These are phyloP conservation scores for Asterochloris sp. DNA, from an alignment of 139 green algal species.

Conservation along the genomic window DNA sequence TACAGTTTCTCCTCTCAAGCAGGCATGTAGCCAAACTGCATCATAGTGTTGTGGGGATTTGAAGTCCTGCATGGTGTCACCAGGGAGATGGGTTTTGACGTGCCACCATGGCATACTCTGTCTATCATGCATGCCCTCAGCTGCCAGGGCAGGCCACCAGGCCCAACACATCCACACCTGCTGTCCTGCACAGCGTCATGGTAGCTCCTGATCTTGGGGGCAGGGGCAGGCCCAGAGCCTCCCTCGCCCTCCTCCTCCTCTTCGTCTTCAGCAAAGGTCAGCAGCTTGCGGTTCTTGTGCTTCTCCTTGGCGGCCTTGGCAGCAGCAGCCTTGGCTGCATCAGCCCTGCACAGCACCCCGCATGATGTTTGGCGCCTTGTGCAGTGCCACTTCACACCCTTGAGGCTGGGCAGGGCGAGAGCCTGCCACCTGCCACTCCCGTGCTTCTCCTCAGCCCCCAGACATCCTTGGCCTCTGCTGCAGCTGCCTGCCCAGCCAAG, in stretches of 20 bases:
- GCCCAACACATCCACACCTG: conserved; percentile 7
- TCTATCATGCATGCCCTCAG: not conserved
- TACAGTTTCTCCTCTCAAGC: too few relatives aligned
- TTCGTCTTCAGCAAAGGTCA: conserved; percentile 75
- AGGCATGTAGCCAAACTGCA: too few relatives aligned
- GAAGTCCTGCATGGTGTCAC: not conserved
- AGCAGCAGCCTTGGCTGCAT: not conserved
- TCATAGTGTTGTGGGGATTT: not conserved
- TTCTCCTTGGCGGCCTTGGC: conserved; percentile 23
- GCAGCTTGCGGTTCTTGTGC: conserved; percentile 68
- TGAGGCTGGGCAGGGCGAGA: not conserved
- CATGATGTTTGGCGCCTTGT: not conserved
- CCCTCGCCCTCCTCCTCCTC: conserved; percentile 60
- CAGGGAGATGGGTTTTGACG: not conserved
- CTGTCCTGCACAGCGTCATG: conserved; percentile 67
- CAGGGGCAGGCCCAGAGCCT: conserved; percentile 17
- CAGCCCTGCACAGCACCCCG: not conserved
- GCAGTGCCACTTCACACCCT: not conserved
- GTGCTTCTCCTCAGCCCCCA: not conserved
- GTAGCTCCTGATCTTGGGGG: conserved; percentile 24
- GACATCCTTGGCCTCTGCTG: not conserved
- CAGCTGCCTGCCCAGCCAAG: not conserved
- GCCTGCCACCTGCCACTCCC: not conserved
- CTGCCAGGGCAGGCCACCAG: not conserved
- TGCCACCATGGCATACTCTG: not conserved